A percentile compares a stretch with the other conserved stretches of the same genome.
These are phyloP conservation scores for Phanerodontia chrysosporium DNA, from an alignment of 768 basidiomycete species.

Conservation along the genomic window DNA sequence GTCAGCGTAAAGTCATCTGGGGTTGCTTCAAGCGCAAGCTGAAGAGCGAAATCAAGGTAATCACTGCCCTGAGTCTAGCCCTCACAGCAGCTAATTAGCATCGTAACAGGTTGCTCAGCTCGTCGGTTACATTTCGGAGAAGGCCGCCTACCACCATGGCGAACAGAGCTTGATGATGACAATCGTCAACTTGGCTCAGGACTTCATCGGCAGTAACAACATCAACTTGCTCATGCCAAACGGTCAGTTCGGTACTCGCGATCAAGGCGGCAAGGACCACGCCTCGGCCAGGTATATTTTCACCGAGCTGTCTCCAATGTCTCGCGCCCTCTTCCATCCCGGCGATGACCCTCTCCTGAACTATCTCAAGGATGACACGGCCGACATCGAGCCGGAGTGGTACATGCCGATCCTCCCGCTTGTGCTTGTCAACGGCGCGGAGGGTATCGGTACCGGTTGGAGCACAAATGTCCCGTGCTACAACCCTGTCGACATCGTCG, in stretches of 20 bases:
- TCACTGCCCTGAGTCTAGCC: too few relatives aligned
- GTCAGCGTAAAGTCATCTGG: conserved; percentile 96
- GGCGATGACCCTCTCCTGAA: conserved; percentile 84
- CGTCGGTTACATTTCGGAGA: conserved; percentile 90
- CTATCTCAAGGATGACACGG: conserved; percentile 82
- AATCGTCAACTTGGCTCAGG: conserved; percentile 91
- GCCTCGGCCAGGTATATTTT: conserved; percentile 96
- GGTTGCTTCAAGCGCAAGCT: conserved; percentile 93
- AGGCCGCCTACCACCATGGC: conserved; percentile 96
- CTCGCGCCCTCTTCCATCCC: conserved; percentile 74
- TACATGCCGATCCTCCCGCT: conserved; percentile 90
- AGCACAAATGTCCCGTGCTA: conserved; percentile 89
- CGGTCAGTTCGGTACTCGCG: conserved; percentile 95
- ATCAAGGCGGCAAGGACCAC: conserved; percentile 91
- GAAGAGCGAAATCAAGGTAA: conserved; percentile 88
- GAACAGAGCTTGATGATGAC: conserved; percentile 84
- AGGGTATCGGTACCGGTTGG: conserved; percentile 99
- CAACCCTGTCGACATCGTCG: conserved; percentile 88
- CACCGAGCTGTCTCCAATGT: conserved; percentile 72
- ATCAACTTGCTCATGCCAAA: conserved; percentile 81
- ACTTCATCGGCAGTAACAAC: conserved; percentile 95
- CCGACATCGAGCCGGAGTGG: conserved; percentile 86
- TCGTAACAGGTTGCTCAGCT: conserved; percentile 97
- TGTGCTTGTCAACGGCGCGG: conserved; percentile 88
- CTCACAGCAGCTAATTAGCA: too few relatives aligned